A percentile compares a stretch with the other conserved stretches of the same genome.
phyloP scores from a whole-genome alignment of 2,329 filamentous ascomycete genomes.

The Aspergillus sp. region DNA sequence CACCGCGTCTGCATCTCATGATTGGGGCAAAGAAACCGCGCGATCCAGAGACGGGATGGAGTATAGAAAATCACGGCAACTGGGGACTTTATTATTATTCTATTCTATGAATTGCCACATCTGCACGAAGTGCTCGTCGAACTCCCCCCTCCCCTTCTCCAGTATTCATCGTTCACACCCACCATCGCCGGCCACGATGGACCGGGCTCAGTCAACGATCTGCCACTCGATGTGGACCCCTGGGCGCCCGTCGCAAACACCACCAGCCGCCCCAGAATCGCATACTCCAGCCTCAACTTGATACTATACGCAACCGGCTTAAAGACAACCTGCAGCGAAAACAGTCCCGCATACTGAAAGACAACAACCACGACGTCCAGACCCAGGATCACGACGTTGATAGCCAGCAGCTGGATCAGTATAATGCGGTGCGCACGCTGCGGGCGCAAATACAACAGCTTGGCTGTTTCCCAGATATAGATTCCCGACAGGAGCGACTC shows the following conservation, averaged over 20 bases:
- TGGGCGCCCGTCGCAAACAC: conserved; percentile 17
- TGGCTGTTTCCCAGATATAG: conserved; percentile 52
- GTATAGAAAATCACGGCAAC: no score
- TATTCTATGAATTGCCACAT: no score
- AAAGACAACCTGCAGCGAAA: conserved; percentile 40
- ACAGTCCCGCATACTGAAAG: conserved; percentile 40
- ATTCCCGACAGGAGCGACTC: conserved; percentile 51
- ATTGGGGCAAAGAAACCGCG: no score
- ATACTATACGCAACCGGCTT: conserved; percentile 40
- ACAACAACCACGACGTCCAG: conserved; percentile 47
- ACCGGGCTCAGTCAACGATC: no score
- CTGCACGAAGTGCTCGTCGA: no score
- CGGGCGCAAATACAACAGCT: conserved; percentile 39
- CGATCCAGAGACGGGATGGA: no score
- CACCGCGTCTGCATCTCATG: no score
- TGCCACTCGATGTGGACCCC: no score
- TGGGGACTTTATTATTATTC: no score
- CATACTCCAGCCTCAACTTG: conserved; percentile 55
- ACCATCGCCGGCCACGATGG: no score
- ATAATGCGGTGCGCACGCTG: conserved; percentile 19
- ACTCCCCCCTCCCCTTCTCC: no score
- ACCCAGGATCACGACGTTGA: conserved; percentile 48
- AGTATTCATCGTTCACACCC: no score
- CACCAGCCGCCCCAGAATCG: conserved; percentile 51
- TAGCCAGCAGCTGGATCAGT: conserved; percentile 50